These are phyloP conservation scores for Pseudocercospora vitis DNA, from an alignment of 2,329 filamentous ascomycete genomes.

Conservation along the genomic window DNA sequence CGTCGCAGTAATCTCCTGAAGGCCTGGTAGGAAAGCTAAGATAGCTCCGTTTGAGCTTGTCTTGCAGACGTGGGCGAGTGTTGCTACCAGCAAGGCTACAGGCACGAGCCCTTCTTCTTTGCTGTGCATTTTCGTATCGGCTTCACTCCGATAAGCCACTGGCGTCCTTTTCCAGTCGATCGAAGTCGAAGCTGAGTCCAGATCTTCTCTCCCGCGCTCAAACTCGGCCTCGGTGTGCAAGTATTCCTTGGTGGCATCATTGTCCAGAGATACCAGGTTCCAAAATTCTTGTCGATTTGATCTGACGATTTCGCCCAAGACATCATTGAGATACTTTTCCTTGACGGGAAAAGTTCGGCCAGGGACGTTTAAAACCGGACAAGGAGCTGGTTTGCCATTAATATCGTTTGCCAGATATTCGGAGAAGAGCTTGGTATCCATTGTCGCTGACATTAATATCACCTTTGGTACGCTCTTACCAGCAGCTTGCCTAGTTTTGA, in stretches of 20 bases:
- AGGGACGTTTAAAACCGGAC: conserved; percentile 47
- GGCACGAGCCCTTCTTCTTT: conserved; percentile 45
- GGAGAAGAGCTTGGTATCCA: conserved; percentile 48
- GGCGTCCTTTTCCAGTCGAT: conserved; percentile 45
- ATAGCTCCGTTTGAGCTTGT: conserved; percentile 48
- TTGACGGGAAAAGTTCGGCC: conserved; percentile 47
- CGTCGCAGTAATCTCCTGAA: conserved; percentile 42
- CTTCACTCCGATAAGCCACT: conserved; percentile 16
- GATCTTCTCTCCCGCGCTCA: conserved; percentile 18
- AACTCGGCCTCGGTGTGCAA: conserved; percentile 27
- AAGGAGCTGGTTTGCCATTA: conserved; percentile 37
- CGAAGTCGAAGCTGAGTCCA: conserved; percentile 15
- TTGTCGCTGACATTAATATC: conserved; percentile 52
- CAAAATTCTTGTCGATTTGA: conserved; percentile 28
- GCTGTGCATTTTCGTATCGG: conserved; percentile 33
- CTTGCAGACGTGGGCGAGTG: conserved; percentile 49
- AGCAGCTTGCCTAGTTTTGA: conserved; percentile 38
- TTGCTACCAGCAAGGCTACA: conserved; percentile 44
- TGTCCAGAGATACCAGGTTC: conserved; percentile 10
- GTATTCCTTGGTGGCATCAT: conserved; percentile 22
- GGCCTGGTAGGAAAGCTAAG: conserved; percentile 51
- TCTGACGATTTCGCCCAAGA: conserved; percentile 37
- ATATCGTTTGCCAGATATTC: conserved; percentile 44
- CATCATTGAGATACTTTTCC: conserved; percentile 45
- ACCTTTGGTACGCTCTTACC: conserved; percentile 45